A percentile compares a stretch with the other conserved stretches of the same genome.
Conservation (phyloP, 2,329 filamentous ascomycete species). For the Coniochaeta sp. region DNA sequence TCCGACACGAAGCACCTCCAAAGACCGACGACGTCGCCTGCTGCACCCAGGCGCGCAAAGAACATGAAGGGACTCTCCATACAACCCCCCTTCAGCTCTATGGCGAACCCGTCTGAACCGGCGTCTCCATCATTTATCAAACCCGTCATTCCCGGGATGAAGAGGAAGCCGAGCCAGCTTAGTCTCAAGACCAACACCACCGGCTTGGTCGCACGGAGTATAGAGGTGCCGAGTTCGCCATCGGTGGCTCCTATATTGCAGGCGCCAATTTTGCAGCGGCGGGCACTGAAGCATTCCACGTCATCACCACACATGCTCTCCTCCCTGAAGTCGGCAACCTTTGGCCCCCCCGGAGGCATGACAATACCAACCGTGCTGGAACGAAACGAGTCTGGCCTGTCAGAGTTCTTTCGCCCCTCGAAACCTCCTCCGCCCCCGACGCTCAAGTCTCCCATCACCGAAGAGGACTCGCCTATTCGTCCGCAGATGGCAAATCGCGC, state of each 20-base stretch:
- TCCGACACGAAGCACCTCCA: conserved; percentile 34
- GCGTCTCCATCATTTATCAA: conserved; percentile 74
- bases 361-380: conserved; percentile 54
- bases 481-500: conserved; percentile 55
- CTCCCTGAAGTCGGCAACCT: conserved; percentile 49
- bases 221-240: conserved; percentile 51
- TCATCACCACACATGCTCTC: conserved; percentile 62
- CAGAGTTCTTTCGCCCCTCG: conserved; percentile 47
- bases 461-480: conserved; percentile 52
- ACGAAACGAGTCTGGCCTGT: conserved; percentile 54
- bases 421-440: conserved; percentile 26
- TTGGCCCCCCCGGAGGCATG: conserved; percentile 58
- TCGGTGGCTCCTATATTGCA: conserved; percentile 22
- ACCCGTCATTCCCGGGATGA: conserved; percentile 63
- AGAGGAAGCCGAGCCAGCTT: conserved; percentile 69
- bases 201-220: conserved; percentile 41
- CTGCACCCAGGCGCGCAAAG: conserved; percentile 60
- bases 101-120: conserved; percentile 54
- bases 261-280: conserved; percentile 52
- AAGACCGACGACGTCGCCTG: conserved; percentile 61
- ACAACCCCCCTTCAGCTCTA: conserved; percentile 51
- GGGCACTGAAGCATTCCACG: conserved; percentile 59
- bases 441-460: conserved; percentile 38
- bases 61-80: conserved; percentile 83
- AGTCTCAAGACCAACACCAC: conserved; percentile 67